Evolutionary conservation across 306 rosid species (phyloP).

Genomic region (Pterocarpus santalinus): DNA sequence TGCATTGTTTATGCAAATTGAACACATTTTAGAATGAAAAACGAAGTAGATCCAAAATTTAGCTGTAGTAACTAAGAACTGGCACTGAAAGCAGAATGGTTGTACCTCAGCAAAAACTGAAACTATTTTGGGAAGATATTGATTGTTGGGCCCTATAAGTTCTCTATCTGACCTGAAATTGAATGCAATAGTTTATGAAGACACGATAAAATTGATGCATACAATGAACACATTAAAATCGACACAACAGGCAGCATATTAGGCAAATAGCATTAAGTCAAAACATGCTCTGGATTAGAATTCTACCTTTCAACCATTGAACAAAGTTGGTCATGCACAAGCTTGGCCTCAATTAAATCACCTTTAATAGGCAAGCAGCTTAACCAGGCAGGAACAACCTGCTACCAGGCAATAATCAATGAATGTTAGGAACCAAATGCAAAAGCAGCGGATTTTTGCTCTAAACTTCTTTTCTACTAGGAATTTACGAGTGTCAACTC

Average conservation of each 20-base stretch:
- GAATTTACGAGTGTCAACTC: constrained; percentile 1
- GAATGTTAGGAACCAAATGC: constrained; percentile 37
- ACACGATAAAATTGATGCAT: background rate
- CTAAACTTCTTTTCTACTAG: constrained; percentile 26
- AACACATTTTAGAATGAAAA: constrained; percentile 23
- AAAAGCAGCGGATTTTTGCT: background rate
- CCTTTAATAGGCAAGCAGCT: constrained; percentile 78
- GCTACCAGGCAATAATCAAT: constrained; percentile 39
- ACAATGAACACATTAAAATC: background rate
- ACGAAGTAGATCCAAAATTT: constrained; percentile 9
- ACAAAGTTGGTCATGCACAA: constrained; percentile 76
- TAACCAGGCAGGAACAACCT: constrained; percentile 83
- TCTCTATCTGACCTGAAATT: constrained; percentile 73
- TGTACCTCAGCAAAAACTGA: constrained; percentile 80
- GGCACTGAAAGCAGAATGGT: constrained; percentile 2
- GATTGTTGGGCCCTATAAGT: constrained; percentile 75
- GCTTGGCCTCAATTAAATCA: constrained; percentile 77
- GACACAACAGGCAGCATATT: background rate
- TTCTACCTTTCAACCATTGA: constrained; percentile 79
- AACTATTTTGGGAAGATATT: constrained; percentile 75
- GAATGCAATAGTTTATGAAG: constrained; percentile 4
- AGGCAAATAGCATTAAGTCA: constrained; percentile 14
- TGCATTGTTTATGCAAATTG: constrained; percentile 37
- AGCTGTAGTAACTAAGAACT: constrained; percentile 2
- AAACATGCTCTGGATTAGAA: constrained; percentile 36